phyloP scores from a whole-genome alignment of 495 filamentous ascomycete species.

The Margaritispora aquatica region DNA sequence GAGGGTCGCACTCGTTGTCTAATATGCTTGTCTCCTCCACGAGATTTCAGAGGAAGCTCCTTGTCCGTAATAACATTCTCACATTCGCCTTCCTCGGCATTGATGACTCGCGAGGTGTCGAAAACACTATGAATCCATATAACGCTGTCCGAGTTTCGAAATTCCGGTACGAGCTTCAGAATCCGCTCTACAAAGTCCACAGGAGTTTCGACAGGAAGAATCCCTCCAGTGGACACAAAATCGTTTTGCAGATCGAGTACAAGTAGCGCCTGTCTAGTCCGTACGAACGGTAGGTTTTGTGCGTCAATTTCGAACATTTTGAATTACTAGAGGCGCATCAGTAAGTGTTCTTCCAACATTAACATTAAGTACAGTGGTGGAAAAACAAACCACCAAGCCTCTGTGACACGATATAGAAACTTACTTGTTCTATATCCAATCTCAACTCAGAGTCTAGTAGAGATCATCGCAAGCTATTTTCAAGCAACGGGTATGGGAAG shows the following conservation, averaged over 20 bases:
- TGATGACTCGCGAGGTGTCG: constrained; percentile 33
- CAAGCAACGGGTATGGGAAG: not conserved
- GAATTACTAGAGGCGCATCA: constrained; percentile 1
- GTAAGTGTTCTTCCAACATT: not conserved
- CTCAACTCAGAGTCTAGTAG: not conserved
- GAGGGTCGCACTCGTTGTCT: not conserved
- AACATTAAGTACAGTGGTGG: not conserved
- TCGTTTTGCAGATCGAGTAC: constrained; percentile 90
- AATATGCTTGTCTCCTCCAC: not conserved
- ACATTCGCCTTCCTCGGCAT: constrained; percentile 22
- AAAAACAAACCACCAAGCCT: not conserved
- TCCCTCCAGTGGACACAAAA: constrained; percentile 66
- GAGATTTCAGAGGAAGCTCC: constrained; percentile 4
- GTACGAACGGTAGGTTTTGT: constrained; percentile 38
- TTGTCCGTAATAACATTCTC: constrained; percentile 35
- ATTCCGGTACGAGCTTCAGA: constrained; percentile 58
- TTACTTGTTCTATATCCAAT: not conserved
- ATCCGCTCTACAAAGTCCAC: constrained; percentile 63
- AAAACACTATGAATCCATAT: constrained; percentile 84
- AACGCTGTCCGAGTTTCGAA: constrained; percentile 56
- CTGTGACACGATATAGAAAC: not conserved
- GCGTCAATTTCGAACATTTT: constrained; percentile 44
- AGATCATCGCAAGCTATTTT: not conserved
- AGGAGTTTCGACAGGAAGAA: constrained; percentile 58
- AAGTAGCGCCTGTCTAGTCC: constrained; percentile 76